Evolutionary conservation across 1,284 basidiomycete species (phyloP), one percentile per base, ranked within the genome.

Genomic region (Tylopilus sp.): DNA sequence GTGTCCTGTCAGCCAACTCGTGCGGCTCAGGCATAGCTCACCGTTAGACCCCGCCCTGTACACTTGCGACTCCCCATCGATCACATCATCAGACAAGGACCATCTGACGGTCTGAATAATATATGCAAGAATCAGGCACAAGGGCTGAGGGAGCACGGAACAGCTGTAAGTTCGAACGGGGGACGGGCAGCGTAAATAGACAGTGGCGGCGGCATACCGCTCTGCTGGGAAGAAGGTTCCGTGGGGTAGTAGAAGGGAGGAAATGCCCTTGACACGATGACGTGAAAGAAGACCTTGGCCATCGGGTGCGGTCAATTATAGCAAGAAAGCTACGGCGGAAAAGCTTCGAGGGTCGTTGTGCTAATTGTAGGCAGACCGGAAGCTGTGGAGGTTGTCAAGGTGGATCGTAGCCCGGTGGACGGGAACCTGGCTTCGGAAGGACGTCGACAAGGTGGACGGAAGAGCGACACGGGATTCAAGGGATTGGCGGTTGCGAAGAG

Each of bases 401-500:
- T 18, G 28, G 18, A 38, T 18, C n/a, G 18, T 21, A 18, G 49
- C 4, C 12, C n/a, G 49, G 21, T 21, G 23, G 10, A 31, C 33
- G 9, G 9, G 29, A 15, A 37, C 4, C 25, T 10, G 16, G 13
- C n/a, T 7, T 15, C 19, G 31, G 30, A 34, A 19, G 36, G 21
- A 10, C 8, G 40, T 15, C 2, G 49, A 36, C 55, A 38, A 8
- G 18, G 40, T 36, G 53, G 55, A 19, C 13, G 19, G 52, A 54
- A 52, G 52, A 12, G 51, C 46, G 19, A 38, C 13, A 42, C 19
- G 28, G 6, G 19, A 36, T 34, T 9, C 16, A 34, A 34, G 16
- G 38, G 55, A 53, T 53, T 37, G 55, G 50, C 55, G 10, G 28
- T 19, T 28, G 19, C n/a, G 51, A 56, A 53, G 52, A 33, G n/a